These are phyloP conservation scores for Lentinula sp. DNA, from an alignment of 768 basidiomycete genomes.

Conservation along the genomic window DNA sequence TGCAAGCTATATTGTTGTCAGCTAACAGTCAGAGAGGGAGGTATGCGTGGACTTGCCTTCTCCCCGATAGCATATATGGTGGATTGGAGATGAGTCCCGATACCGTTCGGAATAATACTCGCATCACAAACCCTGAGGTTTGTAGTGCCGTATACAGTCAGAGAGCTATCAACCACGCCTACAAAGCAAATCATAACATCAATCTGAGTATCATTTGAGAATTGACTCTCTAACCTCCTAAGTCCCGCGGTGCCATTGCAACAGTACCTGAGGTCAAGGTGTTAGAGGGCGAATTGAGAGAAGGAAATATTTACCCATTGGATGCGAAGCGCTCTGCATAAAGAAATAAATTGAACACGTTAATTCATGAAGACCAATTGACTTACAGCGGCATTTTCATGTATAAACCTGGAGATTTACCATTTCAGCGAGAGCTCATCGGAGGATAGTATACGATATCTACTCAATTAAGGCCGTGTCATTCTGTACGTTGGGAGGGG, in stretches of 20 bases:
- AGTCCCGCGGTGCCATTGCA: not conserved
- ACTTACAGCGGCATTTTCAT: not conserved
- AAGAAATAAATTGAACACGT: not conserved
- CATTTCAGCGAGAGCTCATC: not conserved
- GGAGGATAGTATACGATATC: not conserved
- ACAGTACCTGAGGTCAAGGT: not conserved
- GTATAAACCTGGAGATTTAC: not conserved
- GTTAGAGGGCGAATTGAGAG: not conserved
- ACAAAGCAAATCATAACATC: not conserved
- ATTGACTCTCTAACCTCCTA: not conserved
- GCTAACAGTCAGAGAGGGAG: not conserved
- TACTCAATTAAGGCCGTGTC: not conserved
- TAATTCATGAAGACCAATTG: not conserved
- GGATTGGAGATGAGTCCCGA: slow-evolving; percentile 8
- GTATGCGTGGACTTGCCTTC: slow-evolving; percentile 3
- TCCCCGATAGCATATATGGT: slow-evolving; percentile 13
- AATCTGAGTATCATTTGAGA: not conserved
- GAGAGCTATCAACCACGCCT: slow-evolving; percentile 30
- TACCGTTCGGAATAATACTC: slow-evolving; percentile 7
- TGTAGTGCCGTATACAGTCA: slow-evolving; percentile 19
- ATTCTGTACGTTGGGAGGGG: not conserved
- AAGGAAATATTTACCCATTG: not conserved
- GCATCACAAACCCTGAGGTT: slow-evolving; percentile 12
- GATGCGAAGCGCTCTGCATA: not conserved
- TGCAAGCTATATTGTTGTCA: not conserved